Conservation (phyloP, 1,284 basidiomycete genomes). For the Uromyces viciae-fabae region DNA sequence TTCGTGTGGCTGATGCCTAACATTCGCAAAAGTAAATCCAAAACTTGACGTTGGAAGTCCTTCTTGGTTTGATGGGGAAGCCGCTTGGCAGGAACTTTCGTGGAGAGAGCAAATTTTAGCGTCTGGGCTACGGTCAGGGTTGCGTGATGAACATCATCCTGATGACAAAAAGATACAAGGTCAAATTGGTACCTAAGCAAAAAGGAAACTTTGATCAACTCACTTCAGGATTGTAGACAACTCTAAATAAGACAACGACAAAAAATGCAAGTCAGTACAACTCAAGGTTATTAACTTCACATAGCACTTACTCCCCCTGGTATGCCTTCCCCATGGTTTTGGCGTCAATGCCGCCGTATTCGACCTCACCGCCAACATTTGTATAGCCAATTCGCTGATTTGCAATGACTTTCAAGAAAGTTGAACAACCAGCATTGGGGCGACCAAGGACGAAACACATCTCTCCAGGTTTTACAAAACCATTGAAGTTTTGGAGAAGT, state of each 20-base stretch:
- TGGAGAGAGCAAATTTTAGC: conserved; percentile 60
- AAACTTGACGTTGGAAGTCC: conserved; percentile 60
- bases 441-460: conserved; percentile 71
- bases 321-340: conserved; percentile 39
- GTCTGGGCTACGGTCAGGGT: conserved; percentile 64
- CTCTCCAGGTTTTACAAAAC: conserved; percentile 58
- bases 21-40: conserved; percentile 62
- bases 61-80: conserved; percentile 59
- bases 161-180: conserved; percentile 45
- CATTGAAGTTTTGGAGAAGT: conserved; percentile 50
- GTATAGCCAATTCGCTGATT: conserved; percentile 66
- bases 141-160: conserved; percentile 65
- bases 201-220: not conserved
- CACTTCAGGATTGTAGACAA: conserved; percentile 42
- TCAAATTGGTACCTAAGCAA: not conserved
- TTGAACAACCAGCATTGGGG: conserved; percentile 73
- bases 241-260: not conserved
- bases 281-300: not conserved
- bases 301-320: conserved; percentile 43
- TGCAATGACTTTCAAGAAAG: conserved; percentile 68
- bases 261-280: not conserved
- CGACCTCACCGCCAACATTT: conserved; percentile 63
- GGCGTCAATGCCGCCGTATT: conserved; percentile 63
- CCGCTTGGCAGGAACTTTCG: conserved; percentile 61
- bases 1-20: conserved; percentile 51